Base-by-base conservation (phyloP, 306 rosid species). In the Geum urbanum region DNA sequence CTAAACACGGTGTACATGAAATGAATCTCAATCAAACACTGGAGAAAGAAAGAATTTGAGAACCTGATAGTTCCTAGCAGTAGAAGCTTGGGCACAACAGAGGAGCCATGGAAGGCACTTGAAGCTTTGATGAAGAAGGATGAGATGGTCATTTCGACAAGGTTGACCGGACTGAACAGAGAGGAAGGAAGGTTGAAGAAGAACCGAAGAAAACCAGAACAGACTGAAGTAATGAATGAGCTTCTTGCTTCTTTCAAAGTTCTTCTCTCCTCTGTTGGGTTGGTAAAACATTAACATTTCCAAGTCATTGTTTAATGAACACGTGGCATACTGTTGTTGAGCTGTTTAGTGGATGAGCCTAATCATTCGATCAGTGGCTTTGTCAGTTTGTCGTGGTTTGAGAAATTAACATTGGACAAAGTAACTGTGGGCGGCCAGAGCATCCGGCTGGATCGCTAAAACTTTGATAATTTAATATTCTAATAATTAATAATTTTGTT, bases 21-120 rank as follows among this genome's bases (percentile, higher is more conserved):
- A 0, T 55, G 48, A 65, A 18, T 3, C 1, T 8, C 4, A 20
- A 70, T 9, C 9, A n/a, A 47, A 32, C 47, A 68, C 35, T 3
- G 50, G 71, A 18, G 47, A 39, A 41, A 15, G 57, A 58, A 40
- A 61, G 43, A 69, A 32, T 52, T 9, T 45, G 37, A 46, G 67
- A 72, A 86, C 97, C 99, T 91, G 83, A 94, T 71, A 70, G 97
- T 69, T 61, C 90, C 83, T 77, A 94, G 68, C 47, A 91, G 61
- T 3, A 94, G 81, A 46, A 94, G 84, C 77, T 81, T 83, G 74
- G 94, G 74, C 76, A 35, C 80, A 51, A 66, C 68, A 47, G 89
- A 79, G 76, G 59, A 66, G 73, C 68, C 73, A 50, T 79, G 71
- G 77, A 85, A 77, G 58, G 81, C 79, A 74, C 72, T 79, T 12